These are phyloP conservation scores for Pisolithus thermaeus DNA, from an alignment of 1,284 basidiomycete genomes.

Conservation along the genomic window DNA sequence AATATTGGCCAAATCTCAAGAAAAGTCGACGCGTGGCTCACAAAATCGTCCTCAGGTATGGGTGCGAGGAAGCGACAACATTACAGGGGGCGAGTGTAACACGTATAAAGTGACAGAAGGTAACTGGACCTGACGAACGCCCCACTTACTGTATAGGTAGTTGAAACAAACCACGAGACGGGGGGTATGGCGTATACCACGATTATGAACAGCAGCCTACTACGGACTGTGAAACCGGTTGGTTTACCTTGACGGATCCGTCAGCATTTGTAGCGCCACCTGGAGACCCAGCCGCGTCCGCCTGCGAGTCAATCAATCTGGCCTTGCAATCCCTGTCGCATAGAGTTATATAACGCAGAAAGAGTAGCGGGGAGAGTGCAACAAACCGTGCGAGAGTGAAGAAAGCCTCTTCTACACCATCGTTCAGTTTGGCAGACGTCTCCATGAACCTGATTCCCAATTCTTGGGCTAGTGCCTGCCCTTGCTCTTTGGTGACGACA, in stretches of 20 bases:
- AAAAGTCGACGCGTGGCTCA: too few relatives aligned
- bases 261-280: constrained; percentile 39
- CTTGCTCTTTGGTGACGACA: constrained; percentile 83
- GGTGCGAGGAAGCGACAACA: neutral
- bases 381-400: constrained; percentile 91
- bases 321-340: constrained; percentile 89
- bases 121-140: neutral
- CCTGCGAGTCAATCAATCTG: constrained; percentile 92
- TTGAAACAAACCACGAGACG: constrained; percentile 1
- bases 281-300: constrained; percentile 50
- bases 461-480: constrained; percentile 77
- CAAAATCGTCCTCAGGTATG: too few relatives aligned
- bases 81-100: neutral
- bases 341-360: neutral
- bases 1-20: too few relatives aligned
- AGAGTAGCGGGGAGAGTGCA: neutral
- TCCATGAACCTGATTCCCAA: constrained; percentile 96
- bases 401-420: constrained; percentile 98
- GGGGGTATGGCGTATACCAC: constrained; percentile 1
- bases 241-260: constrained; percentile 62
- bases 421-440: constrained; percentile 96
- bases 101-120: neutral
- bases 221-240: constrained; percentile 40
- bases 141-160: neutral
- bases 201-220: constrained; percentile 55